These are phyloP conservation scores for Ceratocystis cacaofunesta DNA, from an alignment of 2,329 filamentous ascomycete species.

Conservation along the genomic window DNA sequence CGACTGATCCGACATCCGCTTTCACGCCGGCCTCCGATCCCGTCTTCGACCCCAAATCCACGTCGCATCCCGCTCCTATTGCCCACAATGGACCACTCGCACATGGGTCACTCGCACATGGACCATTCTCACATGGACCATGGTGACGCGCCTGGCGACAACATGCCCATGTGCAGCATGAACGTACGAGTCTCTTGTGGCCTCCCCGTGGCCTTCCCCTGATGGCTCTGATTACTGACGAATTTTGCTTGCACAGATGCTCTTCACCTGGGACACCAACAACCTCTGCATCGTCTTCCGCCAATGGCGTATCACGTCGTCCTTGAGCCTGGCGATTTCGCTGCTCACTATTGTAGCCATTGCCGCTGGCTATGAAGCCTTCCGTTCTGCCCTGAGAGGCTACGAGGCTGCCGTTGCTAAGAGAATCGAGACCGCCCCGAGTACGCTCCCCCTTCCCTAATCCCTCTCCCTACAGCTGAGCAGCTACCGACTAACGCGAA, in stretches of 20 bases:
- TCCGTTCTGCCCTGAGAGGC: conserved; percentile 59
- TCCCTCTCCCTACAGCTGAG: not conserved
- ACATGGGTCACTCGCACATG: conserved; percentile 21
- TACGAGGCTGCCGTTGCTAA: conserved; percentile 51
- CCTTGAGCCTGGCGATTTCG: conserved; percentile 61
- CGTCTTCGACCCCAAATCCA: not conserved
- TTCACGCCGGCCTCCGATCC: not conserved
- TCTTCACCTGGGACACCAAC: conserved; percentile 89
- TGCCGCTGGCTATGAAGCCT: conserved; percentile 81
- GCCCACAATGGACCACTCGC: conserved; percentile 15
- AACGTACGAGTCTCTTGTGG: conserved; percentile 44
- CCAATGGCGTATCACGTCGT: conserved; percentile 72
- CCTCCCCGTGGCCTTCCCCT: too few relatives aligned
- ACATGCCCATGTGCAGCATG: conserved; percentile 70
- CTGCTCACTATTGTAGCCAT: conserved; percentile 69
- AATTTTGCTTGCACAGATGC: conserved; percentile 48
- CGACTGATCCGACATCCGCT: not conserved
- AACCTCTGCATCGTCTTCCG: conserved; percentile 95
- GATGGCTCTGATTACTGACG: not conserved
- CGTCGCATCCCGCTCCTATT: not conserved
- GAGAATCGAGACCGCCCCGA: conserved; percentile 34
- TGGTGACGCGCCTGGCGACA: conserved; percentile 38
- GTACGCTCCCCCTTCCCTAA: conserved; percentile 31
- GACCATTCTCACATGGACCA: conserved; percentile 34
- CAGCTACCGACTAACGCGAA: not conserved